Evolutionary conservation across 129 eudicot species (phyloP), one percentile per base, ranked within the genome.

Genomic region (Ambrosia trifida): DNA sequence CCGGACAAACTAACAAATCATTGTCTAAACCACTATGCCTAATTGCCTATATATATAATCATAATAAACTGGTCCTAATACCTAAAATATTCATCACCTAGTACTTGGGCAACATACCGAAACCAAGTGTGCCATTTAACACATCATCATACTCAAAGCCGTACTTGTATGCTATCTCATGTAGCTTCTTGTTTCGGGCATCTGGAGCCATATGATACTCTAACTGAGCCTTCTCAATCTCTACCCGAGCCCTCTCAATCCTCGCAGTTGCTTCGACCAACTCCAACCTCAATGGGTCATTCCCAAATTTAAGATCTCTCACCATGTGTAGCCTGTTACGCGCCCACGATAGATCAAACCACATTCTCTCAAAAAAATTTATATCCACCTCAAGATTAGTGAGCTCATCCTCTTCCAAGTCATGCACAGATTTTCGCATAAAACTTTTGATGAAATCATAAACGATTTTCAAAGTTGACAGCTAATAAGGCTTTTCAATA

Each of bases 281-380:
- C 64, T 71, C 76, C 28, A 19, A 52, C 13, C 38, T 14, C 41
- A 56, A 57, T 5, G 67, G 56, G 30, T 71, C 67, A 8, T 71
- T 71, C 41, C 76, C 76, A 71, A 19, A 71, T 17, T 71, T 71
- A 11, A 71, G 76, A 11, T 60, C 28, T 35, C 45, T 12, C 36
- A 41, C 67, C 76, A 71, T 71, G 16, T 57, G 40, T 40, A 70
- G 54, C 75, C 76, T 56, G 11, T 71, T 57, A 28, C 35, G 76
- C 54, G 66, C 66, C 75, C 76, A 71, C 41, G 67, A 56, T 5
- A 71, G 66, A 71, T 71, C 56, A 1, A 71, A 71, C 11, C 44
- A 31, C 16, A 43, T 56, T 20, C 17, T 14, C 54, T 71, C 76
- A 30, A 14, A 57, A 44, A 56, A 65, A 4, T 57, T 56, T 35